phyloP scores from a whole-genome alignment of 2,329 filamentous ascomycete genomes.

The Rachicladosporium sp. region DNA sequence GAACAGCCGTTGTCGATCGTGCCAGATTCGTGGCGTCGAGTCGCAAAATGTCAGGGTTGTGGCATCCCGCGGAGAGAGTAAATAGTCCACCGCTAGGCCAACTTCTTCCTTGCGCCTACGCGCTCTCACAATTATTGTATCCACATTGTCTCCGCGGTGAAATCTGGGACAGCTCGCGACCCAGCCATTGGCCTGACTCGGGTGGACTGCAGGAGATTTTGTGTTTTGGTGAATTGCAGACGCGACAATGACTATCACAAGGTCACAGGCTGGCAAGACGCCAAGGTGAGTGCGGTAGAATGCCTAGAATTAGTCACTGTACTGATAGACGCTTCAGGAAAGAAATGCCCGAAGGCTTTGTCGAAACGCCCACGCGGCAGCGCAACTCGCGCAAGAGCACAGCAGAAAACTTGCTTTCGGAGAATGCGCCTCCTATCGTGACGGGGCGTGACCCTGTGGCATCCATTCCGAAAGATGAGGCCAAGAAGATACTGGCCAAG shows the following conservation, averaged over 20 bases:
- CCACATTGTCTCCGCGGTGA: no score
- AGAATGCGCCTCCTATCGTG: no score
- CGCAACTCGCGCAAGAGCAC: slow-evolving; percentile 28
- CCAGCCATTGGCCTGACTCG: slow-evolving; percentile 5
- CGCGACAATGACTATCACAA: slow-evolving; percentile 25
- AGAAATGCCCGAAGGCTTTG: slow-evolving; percentile 32
- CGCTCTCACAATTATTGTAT: no score
- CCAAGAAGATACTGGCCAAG: slow-evolving; percentile 7
- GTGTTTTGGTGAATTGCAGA: neutral
- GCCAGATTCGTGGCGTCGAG: no score
- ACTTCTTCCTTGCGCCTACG: no score
- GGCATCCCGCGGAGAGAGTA: no score
- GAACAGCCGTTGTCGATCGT: no score
- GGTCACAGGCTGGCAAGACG: slow-evolving; percentile 37
- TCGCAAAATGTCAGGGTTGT: no score
- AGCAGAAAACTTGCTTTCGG: no score
- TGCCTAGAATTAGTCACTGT: neutral
- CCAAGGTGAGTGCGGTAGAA: slow-evolving; percentile 27
- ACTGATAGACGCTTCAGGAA: slow-evolving; percentile 20
- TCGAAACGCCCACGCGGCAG: slow-evolving; percentile 35
- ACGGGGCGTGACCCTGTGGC: slow-evolving; percentile 8
- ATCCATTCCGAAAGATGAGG: slow-evolving; percentile 4
- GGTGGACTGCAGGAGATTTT: neutral
- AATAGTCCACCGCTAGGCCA: no score
- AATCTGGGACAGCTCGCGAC: no score